phyloP scores from a whole-genome alignment of 345 rosid species.

The Acer negundo region DNA sequence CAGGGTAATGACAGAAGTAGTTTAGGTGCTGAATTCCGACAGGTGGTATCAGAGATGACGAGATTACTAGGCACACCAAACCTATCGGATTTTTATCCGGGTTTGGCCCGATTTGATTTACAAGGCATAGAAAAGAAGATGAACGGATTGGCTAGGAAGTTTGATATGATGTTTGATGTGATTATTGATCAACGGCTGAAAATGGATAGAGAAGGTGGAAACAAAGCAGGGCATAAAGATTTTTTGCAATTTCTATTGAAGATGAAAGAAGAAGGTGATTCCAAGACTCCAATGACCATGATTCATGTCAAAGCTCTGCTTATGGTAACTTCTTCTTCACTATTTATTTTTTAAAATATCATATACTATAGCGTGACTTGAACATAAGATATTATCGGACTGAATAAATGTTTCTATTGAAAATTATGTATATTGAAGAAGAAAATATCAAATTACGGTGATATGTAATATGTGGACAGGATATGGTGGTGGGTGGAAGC shows the following conservation, averaged over 20 bases:
- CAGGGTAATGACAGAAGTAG: conserved; percentile 30
- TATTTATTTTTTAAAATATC: too few relatives aligned
- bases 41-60: conserved; percentile 31
- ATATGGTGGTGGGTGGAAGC: conserved; percentile 60
- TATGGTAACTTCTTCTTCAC: neutral
- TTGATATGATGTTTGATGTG: conserved; percentile 41
- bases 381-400: too few relatives aligned
- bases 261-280: conserved; percentile 35
- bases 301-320: neutral
- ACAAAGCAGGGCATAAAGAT: conserved; percentile 19
- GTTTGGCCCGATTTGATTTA: conserved; percentile 50
- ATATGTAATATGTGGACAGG: conserved; percentile 27
- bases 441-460: too few relatives aligned
- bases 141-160: conserved; percentile 20
- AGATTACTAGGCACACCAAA: conserved; percentile 39
- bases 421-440: too few relatives aligned
- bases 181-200: conserved; percentile 35
- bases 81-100: conserved; percentile 62
- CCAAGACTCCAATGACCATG: conserved; percentile 33
- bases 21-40: conserved; percentile 35
- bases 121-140: conserved; percentile 51
- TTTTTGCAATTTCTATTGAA: conserved; percentile 57
- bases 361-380: too few relatives aligned
- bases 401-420: too few relatives aligned
- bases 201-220: conserved; percentile 22